These are phyloP conservation scores for Lagenidium sp. DNA, from an alignment of 352 stramenopile genomes.

Conservation along the genomic window DNA sequence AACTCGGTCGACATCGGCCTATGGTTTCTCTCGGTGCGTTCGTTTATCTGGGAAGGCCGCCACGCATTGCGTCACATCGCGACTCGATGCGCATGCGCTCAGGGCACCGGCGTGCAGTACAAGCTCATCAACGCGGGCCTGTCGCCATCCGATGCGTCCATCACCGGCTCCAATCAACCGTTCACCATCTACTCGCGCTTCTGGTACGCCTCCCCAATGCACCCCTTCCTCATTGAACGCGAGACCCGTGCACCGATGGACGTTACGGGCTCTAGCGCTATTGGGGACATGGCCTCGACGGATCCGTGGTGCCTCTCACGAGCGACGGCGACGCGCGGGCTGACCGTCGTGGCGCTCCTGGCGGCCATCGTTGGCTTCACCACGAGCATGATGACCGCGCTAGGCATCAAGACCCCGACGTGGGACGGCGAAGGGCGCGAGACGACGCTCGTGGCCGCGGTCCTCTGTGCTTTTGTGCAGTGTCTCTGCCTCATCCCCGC, in stretches of 20 bases:
- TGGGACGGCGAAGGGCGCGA: constrained; percentile 63
- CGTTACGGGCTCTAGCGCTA: too few relatives aligned
- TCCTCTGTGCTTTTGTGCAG: constrained; percentile 47
- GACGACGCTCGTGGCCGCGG: constrained; percentile 37
- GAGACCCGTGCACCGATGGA: too few relatives aligned
- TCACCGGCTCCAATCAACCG: constrained; percentile 5
- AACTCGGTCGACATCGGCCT: constrained; percentile 73
- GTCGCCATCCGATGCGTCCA: constrained; percentile 6
- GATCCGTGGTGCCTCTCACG: constrained; percentile 64
- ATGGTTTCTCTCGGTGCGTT: constrained; percentile 45
- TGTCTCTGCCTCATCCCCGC: constrained; percentile 27
- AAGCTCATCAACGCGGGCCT: constrained; percentile 76
- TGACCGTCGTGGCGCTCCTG: constrained; percentile 45
- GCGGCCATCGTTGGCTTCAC: constrained; percentile 44
- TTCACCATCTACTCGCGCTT: constrained; percentile 13
- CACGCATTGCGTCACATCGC: too few relatives aligned
- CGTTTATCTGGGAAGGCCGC: too few relatives aligned
- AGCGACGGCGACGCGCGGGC: constrained; percentile 28
- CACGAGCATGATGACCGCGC: constrained; percentile 35
- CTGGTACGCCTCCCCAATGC: constrained; percentile 8
- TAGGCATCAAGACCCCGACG: constrained; percentile 54
- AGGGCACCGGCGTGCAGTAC: constrained; percentile 68
- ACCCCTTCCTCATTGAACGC: too few relatives aligned
- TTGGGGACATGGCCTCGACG: constrained; percentile 2
- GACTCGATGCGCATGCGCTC: not conserved